These are phyloP conservation scores for Madurella fahalii DNA, from an alignment of 2,329 filamentous ascomycete species.

Conservation along the genomic window DNA sequence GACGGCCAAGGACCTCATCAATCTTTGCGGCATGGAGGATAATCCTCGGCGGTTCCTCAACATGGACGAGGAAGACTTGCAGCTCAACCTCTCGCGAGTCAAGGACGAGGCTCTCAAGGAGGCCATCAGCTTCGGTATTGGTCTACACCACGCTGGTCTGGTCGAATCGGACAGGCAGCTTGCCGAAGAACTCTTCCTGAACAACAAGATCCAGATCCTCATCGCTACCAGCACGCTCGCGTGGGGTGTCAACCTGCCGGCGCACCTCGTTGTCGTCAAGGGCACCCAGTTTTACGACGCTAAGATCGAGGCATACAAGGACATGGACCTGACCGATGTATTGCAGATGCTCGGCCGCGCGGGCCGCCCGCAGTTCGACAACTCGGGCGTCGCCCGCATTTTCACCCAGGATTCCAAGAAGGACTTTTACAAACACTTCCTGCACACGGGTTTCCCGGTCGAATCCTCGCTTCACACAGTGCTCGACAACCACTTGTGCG, in stretches of 20 bases:
- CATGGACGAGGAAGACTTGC: slow-evolving; percentile 92
- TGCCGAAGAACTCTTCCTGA: slow-evolving; percentile 88
- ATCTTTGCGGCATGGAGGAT: slow-evolving; percentile 97
- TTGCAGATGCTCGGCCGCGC: slow-evolving; percentile 96
- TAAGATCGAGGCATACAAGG: slow-evolving; percentile 94
- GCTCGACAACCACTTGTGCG: slow-evolving; percentile 91
- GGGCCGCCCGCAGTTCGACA: slow-evolving; percentile 93
- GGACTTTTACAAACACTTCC: slow-evolving; percentile 98
- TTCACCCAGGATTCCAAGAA: slow-evolving; percentile 98
- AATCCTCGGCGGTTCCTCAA: slow-evolving; percentile 88
- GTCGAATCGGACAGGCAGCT: slow-evolving; percentile 91
- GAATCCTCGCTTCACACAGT: slow-evolving; percentile 96
- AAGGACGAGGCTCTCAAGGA: slow-evolving; percentile 92
- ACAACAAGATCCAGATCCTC: slow-evolving; percentile 97
- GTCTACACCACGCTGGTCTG: slow-evolving; percentile 92
- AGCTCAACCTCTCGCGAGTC: slow-evolving; percentile 79
- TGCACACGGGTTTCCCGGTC: slow-evolving; percentile 96
- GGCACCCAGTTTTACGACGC: slow-evolving; percentile 98
- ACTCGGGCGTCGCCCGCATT: slow-evolving; percentile 90
- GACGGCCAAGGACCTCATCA: slow-evolving; percentile 94
- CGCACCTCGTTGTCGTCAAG: slow-evolving; percentile 95
- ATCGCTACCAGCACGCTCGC: slow-evolving; percentile 94
- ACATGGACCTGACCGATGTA: slow-evolving; percentile 98
- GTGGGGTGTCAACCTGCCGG: slow-evolving; percentile 97
- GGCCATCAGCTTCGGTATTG: slow-evolving; percentile 95